These are phyloP conservation scores for Cicer yamashitae DNA, from an alignment of 306 rosid genomes.

Conservation along the genomic window DNA sequence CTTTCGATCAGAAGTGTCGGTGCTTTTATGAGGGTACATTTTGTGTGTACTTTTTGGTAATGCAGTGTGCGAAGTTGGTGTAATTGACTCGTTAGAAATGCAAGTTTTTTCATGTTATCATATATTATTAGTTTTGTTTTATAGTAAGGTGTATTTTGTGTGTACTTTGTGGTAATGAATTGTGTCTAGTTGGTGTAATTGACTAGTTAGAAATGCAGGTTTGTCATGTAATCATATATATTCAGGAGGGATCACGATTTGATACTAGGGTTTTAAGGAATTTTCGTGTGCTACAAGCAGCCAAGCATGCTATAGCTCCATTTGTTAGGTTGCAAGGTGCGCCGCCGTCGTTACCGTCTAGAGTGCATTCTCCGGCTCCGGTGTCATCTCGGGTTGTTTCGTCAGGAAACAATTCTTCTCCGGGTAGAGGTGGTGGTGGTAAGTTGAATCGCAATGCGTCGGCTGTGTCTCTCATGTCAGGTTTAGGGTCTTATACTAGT, in stretches of 20 bases:
- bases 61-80: constrained; percentile 24
- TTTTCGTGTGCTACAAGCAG: constrained; percentile 81
- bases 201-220: constrained; percentile 75
- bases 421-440: constrained; percentile 73
- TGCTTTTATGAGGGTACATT: not conserved
- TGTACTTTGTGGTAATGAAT: constrained; percentile 24
- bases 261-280: constrained; percentile 70
- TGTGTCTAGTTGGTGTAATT: constrained; percentile 30
- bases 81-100: constrained; percentile 54
- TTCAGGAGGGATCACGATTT: constrained; percentile 82
- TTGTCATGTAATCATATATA: constrained; percentile 80
- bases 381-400: constrained; percentile 58
- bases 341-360: constrained; percentile 51
- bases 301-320: constrained; percentile 85
- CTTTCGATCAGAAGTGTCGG: too few relatives aligned
- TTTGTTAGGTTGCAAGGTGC: constrained; percentile 62
- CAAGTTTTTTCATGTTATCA: constrained; percentile 89
- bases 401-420: constrained; percentile 65
- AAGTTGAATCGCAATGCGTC: constrained; percentile 69
- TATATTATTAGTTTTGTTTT: constrained; percentile 46
- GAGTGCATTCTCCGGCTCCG: constrained; percentile 53
- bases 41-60: constrained; percentile 15
- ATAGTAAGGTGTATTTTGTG: not conserved
- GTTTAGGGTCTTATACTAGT: constrained; percentile 87
- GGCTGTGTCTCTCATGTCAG: constrained; percentile 77